Evolutionary conservation across 2,329 filamentous ascomycete genomes (phyloP), one percentile per base, ranked within the genome.

Genomic region (Colletotrichum kahawae): DNA sequence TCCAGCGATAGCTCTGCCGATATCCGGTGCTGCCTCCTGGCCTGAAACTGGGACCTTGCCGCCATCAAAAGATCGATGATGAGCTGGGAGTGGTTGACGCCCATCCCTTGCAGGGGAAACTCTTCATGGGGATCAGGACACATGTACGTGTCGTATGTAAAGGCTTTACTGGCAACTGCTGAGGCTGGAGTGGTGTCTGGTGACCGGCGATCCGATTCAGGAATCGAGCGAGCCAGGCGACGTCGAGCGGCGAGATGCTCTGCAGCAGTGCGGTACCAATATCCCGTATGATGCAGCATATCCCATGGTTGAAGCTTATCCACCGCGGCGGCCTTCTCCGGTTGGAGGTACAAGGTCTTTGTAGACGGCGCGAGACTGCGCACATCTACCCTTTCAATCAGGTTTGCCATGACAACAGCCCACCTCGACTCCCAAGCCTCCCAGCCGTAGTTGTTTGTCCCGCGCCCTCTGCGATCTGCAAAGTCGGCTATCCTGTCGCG

Each of bases 371-470:
- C 84, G 21, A 92, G 83, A 38, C 89, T 89, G 4, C 86, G 84
- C 14, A 92, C 85, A 24, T 88, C 86, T 31, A 88, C 85, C 76
- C 87, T 90, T 76, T 91, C 88, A 21, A 93, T 88, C 76, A 93
- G 80, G 59, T 90, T 87, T 3, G 90, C 91, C 92, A 93, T 93
- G 14, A 92, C 85, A 27, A 86, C 86, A 18, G 90, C 89, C 92
- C 92, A 93, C 71, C 94, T 90, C 54, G 95, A 92, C 84, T 98
- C 94, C 96, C 96, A 99, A 3, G 96, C 96, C 80, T 95, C 91
- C 95, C 96, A 98, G 7, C 95, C 95, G 82, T 98, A 98, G 78
- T 95, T 98, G 36, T 92, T 91, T 4, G 95, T 95, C 1, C 96
- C 96, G 79, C 95, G 95, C 5, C 95, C 96, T 78, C 94, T 92